Evolutionary conservation across 768 basidiomycete species (phyloP), one percentile per base, ranked within the genome.

Genomic region (Cystobasidium onofrii): DNA sequence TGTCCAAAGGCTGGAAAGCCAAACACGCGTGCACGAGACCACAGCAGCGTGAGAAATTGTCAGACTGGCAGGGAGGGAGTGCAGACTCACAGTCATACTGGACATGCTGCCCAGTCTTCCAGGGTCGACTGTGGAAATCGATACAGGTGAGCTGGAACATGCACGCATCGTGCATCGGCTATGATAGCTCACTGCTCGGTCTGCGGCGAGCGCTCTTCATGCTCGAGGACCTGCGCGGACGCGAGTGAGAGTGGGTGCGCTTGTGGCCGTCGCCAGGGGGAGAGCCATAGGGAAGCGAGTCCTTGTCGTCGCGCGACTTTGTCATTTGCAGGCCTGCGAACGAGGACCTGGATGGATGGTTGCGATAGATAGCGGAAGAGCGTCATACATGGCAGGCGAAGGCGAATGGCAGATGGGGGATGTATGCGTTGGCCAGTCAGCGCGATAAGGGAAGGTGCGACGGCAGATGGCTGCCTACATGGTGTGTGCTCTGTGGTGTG

Each of bases 281-380:
- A 34, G 29, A 54, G 10, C 25, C 29, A 41, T 29, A 50, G 4
- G 36, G 15, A 23, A 7, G 23, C 20, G 50, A 34, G 31, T 43
- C 34, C 13, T 67, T 31, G 44, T 29, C 65, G 18, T 34, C 50
- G 13, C 65, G 65, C 44, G 65, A 67, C 54, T 36, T 57, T 52
- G 69, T 71, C 69, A 71, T 71, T 36, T 71, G 69, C 15, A 71
- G 54, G 10, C 27, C 27, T 71, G 69, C 69, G 69, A 71, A 71
- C 15, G 54, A 55, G 29, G 44, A 50, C 65, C 65, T 67, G 65
- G 6, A 60, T 60, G 57, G 4, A n/a, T n/a, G n/a, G n/a, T n/a
- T n/a, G n/a, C n/a, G n/a, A n/a, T 46, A n/a, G 20, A 54, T 54
- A n/a, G 52, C 52, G 7, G 27, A 7, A n/a, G 52, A 20, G 27